Conservation (phyloP, 768 basidiomycete genomes). For the Boletus pseudopeckii region DNA sequence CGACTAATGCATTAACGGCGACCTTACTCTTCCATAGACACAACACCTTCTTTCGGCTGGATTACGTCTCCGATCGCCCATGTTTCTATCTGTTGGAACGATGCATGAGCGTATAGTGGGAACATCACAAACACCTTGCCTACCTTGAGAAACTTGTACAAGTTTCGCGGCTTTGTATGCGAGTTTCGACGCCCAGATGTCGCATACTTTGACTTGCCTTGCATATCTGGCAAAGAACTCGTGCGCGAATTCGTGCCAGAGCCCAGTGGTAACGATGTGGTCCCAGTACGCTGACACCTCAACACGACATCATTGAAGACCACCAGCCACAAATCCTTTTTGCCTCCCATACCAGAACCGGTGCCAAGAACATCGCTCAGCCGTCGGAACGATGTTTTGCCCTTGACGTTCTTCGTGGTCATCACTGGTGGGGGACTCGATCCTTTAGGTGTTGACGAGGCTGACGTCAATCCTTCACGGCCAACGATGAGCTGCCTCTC, state of each 20-base stretch:
- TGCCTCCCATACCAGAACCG: slow-evolving; percentile 53
- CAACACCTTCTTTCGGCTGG: slow-evolving; percentile 75
- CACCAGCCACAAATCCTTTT: slow-evolving; percentile 92
- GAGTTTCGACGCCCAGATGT: slow-evolving; percentile 73
- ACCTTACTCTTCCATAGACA: slow-evolving; percentile 88
- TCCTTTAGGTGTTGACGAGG: slow-evolving; percentile 20
- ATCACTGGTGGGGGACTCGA: slow-evolving; percentile 36
- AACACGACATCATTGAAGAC: slow-evolving; percentile 95
- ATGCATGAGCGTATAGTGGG: slow-evolving; percentile 1
- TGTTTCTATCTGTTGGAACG: slow-evolving; percentile 68
- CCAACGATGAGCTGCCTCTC: slow-evolving; percentile 58
- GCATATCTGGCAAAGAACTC: slow-evolving; percentile 78
- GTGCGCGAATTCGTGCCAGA: slow-evolving; percentile 64
- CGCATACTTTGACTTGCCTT: slow-evolving; percentile 81
- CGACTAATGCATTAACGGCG: neutral
- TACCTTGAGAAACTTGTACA: slow-evolving; percentile 92
- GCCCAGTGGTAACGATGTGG: slow-evolving; percentile 78
- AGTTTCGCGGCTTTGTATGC: slow-evolving; percentile 80
- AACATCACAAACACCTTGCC: slow-evolving; percentile 15
- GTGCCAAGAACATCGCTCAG: slow-evolving; percentile 83
- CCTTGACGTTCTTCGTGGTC: slow-evolving; percentile 57
- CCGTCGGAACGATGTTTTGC: slow-evolving; percentile 85
- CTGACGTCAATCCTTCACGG: slow-evolving; percentile 21
- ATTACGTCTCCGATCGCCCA: slow-evolving; percentile 80
- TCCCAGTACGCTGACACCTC: slow-evolving; percentile 86